Evolutionary conservation across 805 yeast species (phyloP).

Genomic region (Schwanniomyces sp.): DNA sequence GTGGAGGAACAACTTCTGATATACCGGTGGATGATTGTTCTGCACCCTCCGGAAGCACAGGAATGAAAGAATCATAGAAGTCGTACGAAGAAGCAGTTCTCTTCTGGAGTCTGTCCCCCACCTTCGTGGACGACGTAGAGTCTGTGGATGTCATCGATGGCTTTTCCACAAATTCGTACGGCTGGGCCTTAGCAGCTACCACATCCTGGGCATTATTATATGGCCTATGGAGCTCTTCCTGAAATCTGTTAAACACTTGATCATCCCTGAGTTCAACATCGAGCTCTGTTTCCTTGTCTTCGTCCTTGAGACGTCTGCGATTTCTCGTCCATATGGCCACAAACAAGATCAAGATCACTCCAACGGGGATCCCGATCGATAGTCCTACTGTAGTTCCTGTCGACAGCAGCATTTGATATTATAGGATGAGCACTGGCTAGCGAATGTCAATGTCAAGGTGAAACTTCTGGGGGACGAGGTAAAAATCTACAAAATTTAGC

Average conservation of each 20-base stretch:
- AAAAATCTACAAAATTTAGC: background rate
- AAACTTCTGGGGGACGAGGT: background rate
- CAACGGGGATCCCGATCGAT: slow-evolving; percentile 41
- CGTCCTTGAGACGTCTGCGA: slow-evolving; percentile 28
- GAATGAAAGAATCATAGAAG: slow-evolving; percentile 43
- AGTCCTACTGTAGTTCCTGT: slow-evolving; percentile 39
- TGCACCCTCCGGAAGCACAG: slow-evolving; percentile 25
- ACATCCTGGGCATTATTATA: slow-evolving; percentile 12
- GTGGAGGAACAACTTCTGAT: slow-evolving; percentile 5
- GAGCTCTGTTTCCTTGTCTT: slow-evolving; percentile 29
- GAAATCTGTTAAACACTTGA: slow-evolving; percentile 34
- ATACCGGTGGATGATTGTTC: slow-evolving; percentile 6
- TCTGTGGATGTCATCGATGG: slow-evolving; percentile 9
- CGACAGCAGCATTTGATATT: background rate
- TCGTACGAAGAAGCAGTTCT: slow-evolving; percentile 33
- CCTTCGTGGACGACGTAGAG: slow-evolving; percentile 7
- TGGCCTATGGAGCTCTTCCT: slow-evolving; percentile 34
- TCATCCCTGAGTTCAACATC: slow-evolving; percentile 39
- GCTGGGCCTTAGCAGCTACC: slow-evolving; percentile 5
- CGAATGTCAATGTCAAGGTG: background rate
- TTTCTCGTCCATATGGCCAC: slow-evolving; percentile 27
- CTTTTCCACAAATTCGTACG: slow-evolving; percentile 8
- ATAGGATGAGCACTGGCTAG: background rate
- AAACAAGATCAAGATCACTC: slow-evolving; percentile 24
- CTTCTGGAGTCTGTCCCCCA: background rate